Evolutionary conservation across 495 filamentous ascomycete species (phyloP).

Genomic region (Penicillium bovifimosum): DNA sequence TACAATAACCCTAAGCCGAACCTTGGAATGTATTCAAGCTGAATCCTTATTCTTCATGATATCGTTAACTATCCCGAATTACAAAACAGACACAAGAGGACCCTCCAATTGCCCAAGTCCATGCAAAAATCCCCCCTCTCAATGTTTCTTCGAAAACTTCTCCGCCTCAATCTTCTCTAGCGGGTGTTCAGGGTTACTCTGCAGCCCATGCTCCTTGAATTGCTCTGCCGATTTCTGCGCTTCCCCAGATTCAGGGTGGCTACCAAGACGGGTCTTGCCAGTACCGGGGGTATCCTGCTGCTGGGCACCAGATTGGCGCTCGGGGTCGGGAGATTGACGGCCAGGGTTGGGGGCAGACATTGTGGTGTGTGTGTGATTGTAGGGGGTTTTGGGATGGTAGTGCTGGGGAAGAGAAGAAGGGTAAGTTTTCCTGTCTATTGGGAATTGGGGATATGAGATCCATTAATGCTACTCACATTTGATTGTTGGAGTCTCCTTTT

Average conservation of each 20-base stretch:
- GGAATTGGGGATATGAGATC: neutral
- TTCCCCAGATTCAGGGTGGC: slow-evolving; percentile 28
- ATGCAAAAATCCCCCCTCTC: neutral
- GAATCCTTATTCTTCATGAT: neutral
- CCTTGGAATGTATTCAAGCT: neutral
- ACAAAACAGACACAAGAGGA: neutral
- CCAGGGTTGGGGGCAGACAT: slow-evolving; percentile 48
- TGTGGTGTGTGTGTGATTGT: neutral
- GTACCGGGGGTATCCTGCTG: slow-evolving; percentile 47
- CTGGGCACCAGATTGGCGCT: slow-evolving; percentile 62
- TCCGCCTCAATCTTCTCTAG: slow-evolving; percentile 63
- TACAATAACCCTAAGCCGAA: neutral
- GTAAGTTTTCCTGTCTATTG: neutral
- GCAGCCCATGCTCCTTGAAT: slow-evolving; percentile 26
- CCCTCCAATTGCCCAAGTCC: neutral
- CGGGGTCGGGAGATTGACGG: slow-evolving; percentile 77
- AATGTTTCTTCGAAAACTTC: slow-evolving; percentile 52
- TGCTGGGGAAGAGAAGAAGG: neutral
- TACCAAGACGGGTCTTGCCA: slow-evolving; percentile 50
- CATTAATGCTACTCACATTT: neutral
- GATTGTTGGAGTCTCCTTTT: neutral
- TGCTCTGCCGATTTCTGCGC: slow-evolving; percentile 37
- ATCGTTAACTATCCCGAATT: slow-evolving; percentile 1
- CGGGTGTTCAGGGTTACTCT: slow-evolving; percentile 63
- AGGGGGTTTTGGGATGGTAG: slow-evolving; percentile 8